A percentile compares a stretch with the other conserved stretches of the same genome.
Conservation (phyloP, 129 eudicot species). For the Lactuca saligna region DNA sequence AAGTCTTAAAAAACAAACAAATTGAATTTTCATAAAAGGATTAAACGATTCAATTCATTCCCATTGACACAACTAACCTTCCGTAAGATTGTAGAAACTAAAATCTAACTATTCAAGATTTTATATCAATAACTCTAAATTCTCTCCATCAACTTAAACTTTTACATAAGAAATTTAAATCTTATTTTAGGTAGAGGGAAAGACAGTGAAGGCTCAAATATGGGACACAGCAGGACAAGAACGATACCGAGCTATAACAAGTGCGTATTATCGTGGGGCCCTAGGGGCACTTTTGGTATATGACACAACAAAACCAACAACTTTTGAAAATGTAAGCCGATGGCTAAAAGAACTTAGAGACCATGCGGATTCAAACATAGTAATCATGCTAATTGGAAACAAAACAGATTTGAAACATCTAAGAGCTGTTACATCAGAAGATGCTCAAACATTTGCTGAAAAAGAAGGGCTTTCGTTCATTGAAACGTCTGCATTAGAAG, state of each 20-base stretch:
- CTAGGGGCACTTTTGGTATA: conserved; percentile 89
- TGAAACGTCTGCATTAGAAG: conserved; percentile 86
- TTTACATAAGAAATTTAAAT: not conserved
- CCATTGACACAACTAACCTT: too few species aligned
- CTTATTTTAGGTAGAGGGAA: conserved; percentile 69
- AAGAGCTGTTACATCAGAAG: conserved; percentile 75
- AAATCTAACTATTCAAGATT: too few species aligned
- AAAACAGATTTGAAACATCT: conserved; percentile 88
- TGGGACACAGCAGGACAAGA: conserved; percentile 97
- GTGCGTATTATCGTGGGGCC: conserved; percentile 91
- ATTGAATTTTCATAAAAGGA: not conserved
- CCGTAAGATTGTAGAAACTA: too few species aligned
- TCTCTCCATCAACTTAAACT: not conserved
- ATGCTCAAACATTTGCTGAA: conserved; percentile 80
- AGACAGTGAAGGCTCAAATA: conserved; percentile 90
- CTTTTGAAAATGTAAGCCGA: conserved; percentile 76
- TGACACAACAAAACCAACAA: conserved; percentile 78
- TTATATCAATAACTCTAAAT: too few species aligned
- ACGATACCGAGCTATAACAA: conserved; percentile 79
- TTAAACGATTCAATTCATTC: not conserved
- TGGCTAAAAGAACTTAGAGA: conserved; percentile 88
- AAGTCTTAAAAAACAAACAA: not conserved
- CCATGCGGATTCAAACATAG: conserved; percentile 82
- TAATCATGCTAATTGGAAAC: conserved; percentile 84
- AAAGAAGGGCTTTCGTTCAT: conserved; percentile 81